These are phyloP conservation scores for Colletotrichum caudatum DNA, from an alignment of 2,329 filamentous ascomycete species.

Conservation along the genomic window DNA sequence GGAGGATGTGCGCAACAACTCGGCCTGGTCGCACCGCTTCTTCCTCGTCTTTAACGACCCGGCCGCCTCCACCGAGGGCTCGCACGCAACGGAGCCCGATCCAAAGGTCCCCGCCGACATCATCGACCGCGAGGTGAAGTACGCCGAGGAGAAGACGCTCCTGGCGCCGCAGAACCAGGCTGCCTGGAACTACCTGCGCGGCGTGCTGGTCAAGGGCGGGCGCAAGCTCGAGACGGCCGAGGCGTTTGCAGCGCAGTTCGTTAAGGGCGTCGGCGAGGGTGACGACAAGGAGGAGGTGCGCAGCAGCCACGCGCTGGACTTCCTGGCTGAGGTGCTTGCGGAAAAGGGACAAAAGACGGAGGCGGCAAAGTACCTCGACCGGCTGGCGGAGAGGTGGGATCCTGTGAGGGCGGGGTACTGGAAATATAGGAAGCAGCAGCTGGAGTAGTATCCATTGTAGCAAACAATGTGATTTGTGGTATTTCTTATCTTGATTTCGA, in stretches of 20 bases:
- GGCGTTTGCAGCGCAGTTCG: conserved; percentile 65
- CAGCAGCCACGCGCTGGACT: conserved; percentile 77
- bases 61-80: conserved; percentile 58
- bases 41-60: conserved; percentile 85
- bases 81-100: conserved; percentile 65
- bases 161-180: conserved; percentile 93
- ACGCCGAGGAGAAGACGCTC: conserved; percentile 77
- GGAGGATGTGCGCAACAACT: conserved; percentile 92
- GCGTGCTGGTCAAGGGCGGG: conserved; percentile 76
- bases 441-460: conserved; percentile 8
- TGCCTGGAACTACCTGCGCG: conserved; percentile 91
- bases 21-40: conserved; percentile 97
- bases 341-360: conserved; percentile 68
- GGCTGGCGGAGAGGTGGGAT: conserved; percentile 89
- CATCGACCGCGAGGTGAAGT: conserved; percentile 80
- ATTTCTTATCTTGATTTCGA: conserved; percentile 1
- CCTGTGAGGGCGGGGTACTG: conserved; percentile 92
- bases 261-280: conserved; percentile 58
- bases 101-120: conserved; percentile 70
- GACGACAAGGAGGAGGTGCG: conserved; percentile 63
- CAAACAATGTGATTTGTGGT: neutral
- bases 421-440: conserved; percentile 67
- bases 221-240: conserved; percentile 60
- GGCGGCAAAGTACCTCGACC: conserved; percentile 76
- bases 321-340: conserved; percentile 76